Conservation (phyloP, 2,329 filamentous ascomycete species). For the Colletotrichum orbiculare region DNA sequence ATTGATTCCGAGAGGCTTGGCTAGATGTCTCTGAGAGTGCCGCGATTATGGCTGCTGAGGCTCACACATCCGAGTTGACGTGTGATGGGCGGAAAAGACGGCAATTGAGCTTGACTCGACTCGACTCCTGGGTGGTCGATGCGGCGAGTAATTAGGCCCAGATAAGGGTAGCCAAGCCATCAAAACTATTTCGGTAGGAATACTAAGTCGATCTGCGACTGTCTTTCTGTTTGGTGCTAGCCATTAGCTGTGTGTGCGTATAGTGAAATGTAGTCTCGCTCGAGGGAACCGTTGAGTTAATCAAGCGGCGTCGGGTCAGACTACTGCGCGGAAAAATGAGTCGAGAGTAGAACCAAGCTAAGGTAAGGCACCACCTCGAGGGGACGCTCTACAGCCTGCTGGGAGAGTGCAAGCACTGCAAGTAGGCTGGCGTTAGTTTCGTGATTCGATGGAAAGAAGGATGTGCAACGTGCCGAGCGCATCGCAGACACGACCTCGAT, state of each 20-base stretch:
- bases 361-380: not conserved
- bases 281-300: constrained; percentile 1
- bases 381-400: no score
- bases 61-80: constrained; percentile 1
- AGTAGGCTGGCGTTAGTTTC: no score
- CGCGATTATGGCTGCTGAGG: not conserved
- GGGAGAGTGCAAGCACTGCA: no score
- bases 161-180: constrained; percentile 19
- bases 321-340: not conserved
- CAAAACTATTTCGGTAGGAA: constrained; percentile 20
- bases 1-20: constrained; percentile 2
- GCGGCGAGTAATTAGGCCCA: constrained; percentile 1
- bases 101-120: constrained; percentile 2
- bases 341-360: no score
- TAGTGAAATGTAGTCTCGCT: not conserved
- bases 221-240: not conserved
- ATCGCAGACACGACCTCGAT: no score
- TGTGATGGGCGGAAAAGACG: constrained; percentile 1
- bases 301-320: not conserved
- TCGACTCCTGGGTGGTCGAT: not conserved
- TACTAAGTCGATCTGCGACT: not conserved
- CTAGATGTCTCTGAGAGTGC: not conserved
- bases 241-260: constrained; percentile 14
- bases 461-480: no score
- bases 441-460: no score